Evolutionary conservation across 2,329 filamentous ascomycete species (phyloP), one percentile per base, ranked within the genome.

Genomic region (Coniochaeta sp.): DNA sequence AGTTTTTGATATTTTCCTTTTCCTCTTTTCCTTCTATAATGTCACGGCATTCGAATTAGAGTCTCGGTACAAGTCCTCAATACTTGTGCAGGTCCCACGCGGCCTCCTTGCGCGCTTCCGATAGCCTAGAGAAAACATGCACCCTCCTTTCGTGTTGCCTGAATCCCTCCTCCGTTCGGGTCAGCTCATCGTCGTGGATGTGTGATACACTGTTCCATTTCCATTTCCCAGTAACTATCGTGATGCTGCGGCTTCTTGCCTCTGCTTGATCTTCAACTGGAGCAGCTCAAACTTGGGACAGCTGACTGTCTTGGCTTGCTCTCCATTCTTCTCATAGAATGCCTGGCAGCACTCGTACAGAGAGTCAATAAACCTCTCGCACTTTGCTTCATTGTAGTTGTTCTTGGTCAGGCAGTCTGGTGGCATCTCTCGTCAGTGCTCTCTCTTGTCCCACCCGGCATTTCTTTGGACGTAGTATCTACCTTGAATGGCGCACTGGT

Each of bases 21-120:
- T 52, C 49, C 53, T 76, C 72, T 71, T 68, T 71, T 75, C 28
- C 70, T 70, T 74, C 75, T 72, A 78, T 77, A 92, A 89, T 89
- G 85, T 89, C 83, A 82, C 67, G 84, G 86, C 90, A 86, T 87
- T 86, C 83, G 88, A 89, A 88, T 92, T 97, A 97, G 94, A 99
- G 94, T 99, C 94, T 95, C 92, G 91, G 87, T 87, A 84, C 83
- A 88, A 83, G 83, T 71, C 67, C 67, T 91, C 89, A 89, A 81
- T 97, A 82, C 87, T 90, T 91, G 84, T 88, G 89, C 88, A 95
- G 89, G 82, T 86, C 81, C 84, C 22, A 78, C 71, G 70, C 77
- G 81, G 86, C 80, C 88, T 91, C 87, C 30, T 76, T 76, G 89
- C 91, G 92, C 89, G 94, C 94, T 99, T 91, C 91, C 85, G 89